These are phyloP conservation scores for Kodamaea ohmeri DNA, from an alignment of 1,139 yeast genomes.

Conservation along the genomic window DNA sequence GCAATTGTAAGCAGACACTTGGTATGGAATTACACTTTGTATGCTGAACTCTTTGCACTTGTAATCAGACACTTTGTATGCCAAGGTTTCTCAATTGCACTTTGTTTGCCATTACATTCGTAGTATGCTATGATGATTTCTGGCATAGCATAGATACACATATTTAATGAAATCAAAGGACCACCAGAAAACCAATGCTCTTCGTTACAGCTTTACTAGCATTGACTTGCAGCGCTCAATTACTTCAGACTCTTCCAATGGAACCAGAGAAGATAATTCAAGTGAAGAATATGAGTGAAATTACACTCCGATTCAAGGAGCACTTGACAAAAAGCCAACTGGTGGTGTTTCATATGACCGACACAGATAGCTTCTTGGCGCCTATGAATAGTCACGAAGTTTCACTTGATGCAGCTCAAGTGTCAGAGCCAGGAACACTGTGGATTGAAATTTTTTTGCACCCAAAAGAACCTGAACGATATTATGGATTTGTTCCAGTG, in stretches of 20 bases:
- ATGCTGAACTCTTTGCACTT: no score
- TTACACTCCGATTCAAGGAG: conserved; percentile 1
- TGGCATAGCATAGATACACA: no score
- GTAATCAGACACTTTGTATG: no score
- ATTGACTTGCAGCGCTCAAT: background rate
- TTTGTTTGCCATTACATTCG: no score
- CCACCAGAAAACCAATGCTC: background rate
- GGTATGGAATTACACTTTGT: no score
- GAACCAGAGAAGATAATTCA: background rate
- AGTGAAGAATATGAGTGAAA: conserved; percentile 5
- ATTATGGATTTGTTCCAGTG: conserved; percentile 2
- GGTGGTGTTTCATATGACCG: conserved; percentile 8
- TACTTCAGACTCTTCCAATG: background rate
- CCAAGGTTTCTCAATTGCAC: no score
- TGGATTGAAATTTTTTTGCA: conserved; percentile 3
- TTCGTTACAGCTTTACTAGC: background rate
- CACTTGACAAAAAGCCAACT: conserved; percentile 2
- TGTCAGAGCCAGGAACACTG: background rate
- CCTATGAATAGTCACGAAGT: conserved; percentile 2
- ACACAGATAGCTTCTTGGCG: conserved; percentile 9
- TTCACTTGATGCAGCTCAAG: conserved; percentile 1
- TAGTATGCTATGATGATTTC: no score
- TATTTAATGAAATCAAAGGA: no score
- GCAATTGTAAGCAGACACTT: no score
- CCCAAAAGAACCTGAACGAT: background rate